Evolutionary conservation across 2,329 filamentous ascomycete genomes (phyloP), one percentile per base, ranked within the genome.

Genomic region (Aspergillus hortae): DNA sequence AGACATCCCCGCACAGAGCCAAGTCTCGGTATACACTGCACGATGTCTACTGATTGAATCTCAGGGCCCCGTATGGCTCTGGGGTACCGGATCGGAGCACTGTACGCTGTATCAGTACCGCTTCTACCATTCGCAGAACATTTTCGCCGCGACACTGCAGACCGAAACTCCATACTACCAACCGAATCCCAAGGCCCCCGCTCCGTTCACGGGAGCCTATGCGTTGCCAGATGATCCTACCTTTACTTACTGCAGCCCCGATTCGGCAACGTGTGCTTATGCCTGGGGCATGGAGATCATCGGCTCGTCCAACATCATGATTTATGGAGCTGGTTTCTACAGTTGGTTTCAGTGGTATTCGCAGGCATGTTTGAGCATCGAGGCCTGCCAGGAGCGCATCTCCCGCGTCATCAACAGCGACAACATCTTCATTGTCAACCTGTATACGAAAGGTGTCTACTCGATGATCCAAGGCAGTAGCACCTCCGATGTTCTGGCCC

Each of bases 101-200:
- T 67, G 73, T 50, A 70, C 72, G 55, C 63, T 78, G 2, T 79
- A 79, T 59, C 69, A 77, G 52, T 79, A 78, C 60, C 75, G 77
- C 48, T 69, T 78, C 59, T 64, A 73, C 56, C 63, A 69, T 17
- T 71, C 74, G 0, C 52, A 65, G 36, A 74, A 76, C 42, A 63
- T 78, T 21, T 78, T 71, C 53, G 65, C 68, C 4, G 74, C 66
- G 6, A 56, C 69, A 25, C 52, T 68, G 23, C 69, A 71, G 53
- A 61, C 59, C n/a, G 68, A 71, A 40, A 65, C 61, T 0, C 66
- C 68, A 0, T 71, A 71, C 41, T 43, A 19, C 19, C 40, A 42
- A 14, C 40, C 40, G 2, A 42, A 15, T 9, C 40, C 40, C 11
- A 42, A 42, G 19, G 40, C 40, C 2, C 40, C 40, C 9, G 19